phyloP scores from a whole-genome alignment of 768 basidiomycete species.

The Clitopilus hobsonii region DNA sequence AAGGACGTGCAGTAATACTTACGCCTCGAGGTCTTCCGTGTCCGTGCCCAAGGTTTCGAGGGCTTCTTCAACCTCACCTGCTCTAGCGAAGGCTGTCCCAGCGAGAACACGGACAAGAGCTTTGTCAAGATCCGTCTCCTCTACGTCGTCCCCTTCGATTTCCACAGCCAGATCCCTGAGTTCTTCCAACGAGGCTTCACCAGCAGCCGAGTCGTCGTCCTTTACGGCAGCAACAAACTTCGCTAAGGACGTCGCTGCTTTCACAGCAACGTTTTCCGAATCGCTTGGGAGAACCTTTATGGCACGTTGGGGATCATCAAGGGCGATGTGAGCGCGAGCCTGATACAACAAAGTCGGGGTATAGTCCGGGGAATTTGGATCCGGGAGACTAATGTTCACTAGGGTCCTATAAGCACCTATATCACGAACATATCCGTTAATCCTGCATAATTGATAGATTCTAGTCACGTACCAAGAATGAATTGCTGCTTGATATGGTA shows the following conservation, averaged over 20 bases:
- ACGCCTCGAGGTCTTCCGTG: conserved; percentile 85
- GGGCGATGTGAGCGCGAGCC: conserved; percentile 73
- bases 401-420: conserved; percentile 69
- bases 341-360: conserved; percentile 66
- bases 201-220: conserved; percentile 43
- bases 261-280: conserved; percentile 62
- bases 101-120: conserved; percentile 74
- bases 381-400: conserved; percentile 49
- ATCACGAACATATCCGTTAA: not conserved
- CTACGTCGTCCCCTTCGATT: conserved; percentile 74
- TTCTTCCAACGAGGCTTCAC: conserved; percentile 67
- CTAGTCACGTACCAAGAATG: conserved; percentile 49
- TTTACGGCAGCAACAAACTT: conserved; percentile 50
- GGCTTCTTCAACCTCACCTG: conserved; percentile 88
- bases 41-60: conserved; percentile 80
- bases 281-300: conserved; percentile 50
- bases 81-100: conserved; percentile 81
- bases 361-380: conserved; percentile 60
- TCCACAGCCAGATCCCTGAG: conserved; percentile 84
- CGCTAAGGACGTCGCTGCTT: conserved; percentile 72
- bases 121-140: conserved; percentile 64
- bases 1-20: conserved; percentile 31
- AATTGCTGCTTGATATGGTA: conserved; percentile 77
- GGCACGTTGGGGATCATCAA: conserved; percentile 53
- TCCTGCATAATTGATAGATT: not conserved